Percentiles rank a stretch among this genome's conserved stretches.
Conservation (phyloP, 2,329 filamentous ascomycete genomes). For the Colletotrichum abscissum region DNA sequence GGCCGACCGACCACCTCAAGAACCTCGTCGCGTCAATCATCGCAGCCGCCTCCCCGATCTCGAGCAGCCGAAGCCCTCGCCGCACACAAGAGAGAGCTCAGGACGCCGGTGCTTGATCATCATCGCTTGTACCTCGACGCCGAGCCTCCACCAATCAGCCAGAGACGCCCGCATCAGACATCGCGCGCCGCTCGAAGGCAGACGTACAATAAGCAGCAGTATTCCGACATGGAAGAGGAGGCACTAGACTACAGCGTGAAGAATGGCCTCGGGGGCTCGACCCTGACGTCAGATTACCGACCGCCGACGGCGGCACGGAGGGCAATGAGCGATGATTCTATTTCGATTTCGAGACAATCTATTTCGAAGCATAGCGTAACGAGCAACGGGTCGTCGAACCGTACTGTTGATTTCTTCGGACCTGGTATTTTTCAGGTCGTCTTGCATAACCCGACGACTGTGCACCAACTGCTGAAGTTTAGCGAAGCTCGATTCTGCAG, state of each 20-base stretch:
- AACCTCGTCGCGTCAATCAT: conserved; percentile 12
- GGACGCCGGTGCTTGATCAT: conserved; percentile 26
- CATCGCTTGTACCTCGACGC: conserved; percentile 25
- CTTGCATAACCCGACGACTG: conserved; percentile 60
- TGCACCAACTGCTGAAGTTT: conserved; percentile 59
- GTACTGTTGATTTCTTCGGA: conserved; percentile 59
- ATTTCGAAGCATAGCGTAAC: conserved; percentile 23
- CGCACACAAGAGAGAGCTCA: conserved; percentile 17
- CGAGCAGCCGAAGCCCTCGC: conserved; percentile 1
- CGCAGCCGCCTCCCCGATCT: conserved; percentile 2
- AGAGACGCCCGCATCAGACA: conserved; percentile 7
- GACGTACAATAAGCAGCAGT: background rate
- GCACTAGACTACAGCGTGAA: conserved; percentile 6
- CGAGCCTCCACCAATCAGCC: conserved; percentile 22
- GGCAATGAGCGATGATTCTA: conserved; percentile 17
- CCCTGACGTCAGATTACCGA: conserved; percentile 9
- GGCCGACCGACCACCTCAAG: background rate
- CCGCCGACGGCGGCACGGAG: background rate
- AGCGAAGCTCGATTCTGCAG: conserved; percentile 55
- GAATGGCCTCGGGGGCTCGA: background rate
- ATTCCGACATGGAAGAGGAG: conserved; percentile 12
- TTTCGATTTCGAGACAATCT: conserved; percentile 27
- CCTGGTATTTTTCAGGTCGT: conserved; percentile 62
- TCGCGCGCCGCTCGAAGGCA: background rate
- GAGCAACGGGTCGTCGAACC: conserved; percentile 23